Evolutionary conservation across 768 basidiomycete species (phyloP).

Genomic region (Suillus bovinus): DNA sequence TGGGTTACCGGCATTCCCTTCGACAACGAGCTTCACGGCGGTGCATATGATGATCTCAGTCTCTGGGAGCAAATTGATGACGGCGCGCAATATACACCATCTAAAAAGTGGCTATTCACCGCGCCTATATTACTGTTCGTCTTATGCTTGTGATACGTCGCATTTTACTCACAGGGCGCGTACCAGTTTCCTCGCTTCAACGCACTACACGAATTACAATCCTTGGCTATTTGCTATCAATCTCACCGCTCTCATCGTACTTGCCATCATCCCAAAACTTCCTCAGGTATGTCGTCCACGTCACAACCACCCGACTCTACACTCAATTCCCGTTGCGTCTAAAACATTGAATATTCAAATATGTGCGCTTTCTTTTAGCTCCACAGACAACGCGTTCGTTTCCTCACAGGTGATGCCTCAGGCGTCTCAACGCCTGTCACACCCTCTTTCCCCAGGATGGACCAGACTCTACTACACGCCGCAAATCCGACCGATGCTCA

Average conservation of each 20-base stretch:
- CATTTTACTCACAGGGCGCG: conserved; percentile 5
- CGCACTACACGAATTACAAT: conserved; percentile 97
- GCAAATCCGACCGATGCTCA: conserved; percentile 49
- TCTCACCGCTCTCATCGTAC: conserved; percentile 68
- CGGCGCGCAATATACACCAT: conserved; percentile 97
- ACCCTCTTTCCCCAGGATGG: conserved; percentile 56
- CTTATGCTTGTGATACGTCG: neutral
- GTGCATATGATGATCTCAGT: conserved; percentile 96
- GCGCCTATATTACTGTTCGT: conserved; percentile 89
- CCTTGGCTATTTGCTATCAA: conserved; percentile 93
- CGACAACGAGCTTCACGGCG: conserved; percentile 81
- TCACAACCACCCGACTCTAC: conserved; percentile 8
- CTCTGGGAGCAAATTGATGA: conserved; percentile 99
- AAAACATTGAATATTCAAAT: conserved; percentile 7
- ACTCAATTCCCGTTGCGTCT: conserved; percentile 16
- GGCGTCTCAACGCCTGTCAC: conserved; percentile 68
- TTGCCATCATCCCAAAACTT: conserved; percentile 93
- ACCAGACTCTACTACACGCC: conserved; percentile 33
- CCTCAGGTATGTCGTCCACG: conserved; percentile 64
- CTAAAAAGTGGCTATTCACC: conserved; percentile 94
- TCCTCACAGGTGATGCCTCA: conserved; percentile 65
- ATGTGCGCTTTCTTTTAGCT: conserved; percentile 45
- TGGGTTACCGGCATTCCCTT: conserved; percentile 98
- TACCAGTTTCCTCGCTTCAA: conserved; percentile 89
- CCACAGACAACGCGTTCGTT: conserved; percentile 80